Conservation (phyloP, 2,329 filamentous ascomycete genomes). For the Aspergillus eucalypticola region DNA sequence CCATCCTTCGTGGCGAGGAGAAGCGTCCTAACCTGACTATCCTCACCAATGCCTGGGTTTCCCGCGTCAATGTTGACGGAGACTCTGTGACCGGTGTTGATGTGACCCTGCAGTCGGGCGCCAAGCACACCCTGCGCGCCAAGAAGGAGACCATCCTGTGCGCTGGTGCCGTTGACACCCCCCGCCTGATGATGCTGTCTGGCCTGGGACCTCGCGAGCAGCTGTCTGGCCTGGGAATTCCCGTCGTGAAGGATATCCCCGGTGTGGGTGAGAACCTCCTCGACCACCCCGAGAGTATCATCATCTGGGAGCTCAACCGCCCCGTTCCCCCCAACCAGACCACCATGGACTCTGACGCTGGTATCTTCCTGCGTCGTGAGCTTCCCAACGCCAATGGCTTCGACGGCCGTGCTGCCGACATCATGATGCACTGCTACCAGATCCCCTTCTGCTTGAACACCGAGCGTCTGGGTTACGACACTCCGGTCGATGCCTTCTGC, state of each 20-base stretch:
- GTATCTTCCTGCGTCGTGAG: conserved; percentile 83
- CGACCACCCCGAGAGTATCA: conserved; percentile 67
- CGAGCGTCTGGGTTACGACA: conserved; percentile 71
- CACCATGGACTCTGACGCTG: conserved; percentile 87
- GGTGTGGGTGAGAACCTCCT: conserved; percentile 66
- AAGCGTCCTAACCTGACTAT: conserved; percentile 80
- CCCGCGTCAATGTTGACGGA: conserved; percentile 71
- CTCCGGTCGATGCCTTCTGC: conserved; percentile 77
- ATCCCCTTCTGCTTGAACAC: conserved; percentile 92
- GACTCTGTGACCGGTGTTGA: conserved; percentile 73
- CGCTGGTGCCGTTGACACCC: conserved; percentile 79
- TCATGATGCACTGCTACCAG: conserved; percentile 98
- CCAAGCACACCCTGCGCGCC: conserved; percentile 57
- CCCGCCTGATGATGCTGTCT: conserved; percentile 62
- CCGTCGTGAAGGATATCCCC: conserved; percentile 61
- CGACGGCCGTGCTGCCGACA: conserved; percentile 75
- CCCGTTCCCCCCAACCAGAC: conserved; percentile 77
- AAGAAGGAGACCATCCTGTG: conserved; percentile 76
- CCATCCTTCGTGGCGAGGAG: conserved; percentile 81
- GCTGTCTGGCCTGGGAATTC: conserved; percentile 54
- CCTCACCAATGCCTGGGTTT: conserved; percentile 85
- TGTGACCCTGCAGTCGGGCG: conserved; percentile 64
- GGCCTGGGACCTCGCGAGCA: conserved; percentile 55
- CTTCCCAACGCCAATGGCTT: conserved; percentile 65
- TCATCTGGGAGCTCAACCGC: conserved; percentile 76